Evolutionary conservation across 345 rosid species (phyloP).

Genomic region (Excoecaria agallocha): DNA sequence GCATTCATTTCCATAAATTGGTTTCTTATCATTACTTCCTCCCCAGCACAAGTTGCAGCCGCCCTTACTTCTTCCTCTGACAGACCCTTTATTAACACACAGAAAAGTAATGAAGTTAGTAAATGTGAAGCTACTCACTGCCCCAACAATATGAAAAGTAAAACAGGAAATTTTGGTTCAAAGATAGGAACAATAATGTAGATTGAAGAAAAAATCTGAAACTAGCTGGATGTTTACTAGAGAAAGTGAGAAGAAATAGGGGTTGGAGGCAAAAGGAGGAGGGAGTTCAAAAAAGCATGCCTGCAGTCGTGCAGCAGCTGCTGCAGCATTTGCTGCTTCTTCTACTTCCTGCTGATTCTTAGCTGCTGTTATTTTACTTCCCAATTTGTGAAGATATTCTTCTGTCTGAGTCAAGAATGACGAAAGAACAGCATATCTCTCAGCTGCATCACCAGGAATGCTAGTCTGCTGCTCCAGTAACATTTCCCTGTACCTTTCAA

Average conservation of each 20-base stretch:
- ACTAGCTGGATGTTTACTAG: neutral
- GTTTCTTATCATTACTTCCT: constrained; percentile 96
- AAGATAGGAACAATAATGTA: neutral
- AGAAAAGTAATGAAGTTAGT: constrained; percentile 24
- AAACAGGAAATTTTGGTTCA: neutral
- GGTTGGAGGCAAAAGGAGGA: neutral
- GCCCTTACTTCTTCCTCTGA: constrained; percentile 96
- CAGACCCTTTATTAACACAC: constrained; percentile 64
- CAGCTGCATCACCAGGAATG: constrained; percentile 87
- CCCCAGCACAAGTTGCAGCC: constrained; percentile 94
- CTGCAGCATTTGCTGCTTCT: constrained; percentile 97
- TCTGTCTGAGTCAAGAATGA: constrained; percentile 97
- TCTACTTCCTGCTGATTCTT: constrained; percentile 98
- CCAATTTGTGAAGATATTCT: constrained; percentile 90
- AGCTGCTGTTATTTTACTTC: constrained; percentile 88
- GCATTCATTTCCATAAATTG: constrained; percentile 96
- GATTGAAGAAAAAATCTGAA: neutral
- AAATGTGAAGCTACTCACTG: constrained; percentile 4
- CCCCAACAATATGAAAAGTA: neutral
- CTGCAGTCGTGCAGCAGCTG: constrained; percentile 88
- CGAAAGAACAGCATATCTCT: constrained; percentile 92
- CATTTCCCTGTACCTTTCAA: constrained; percentile 99
- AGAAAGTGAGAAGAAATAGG: neutral
- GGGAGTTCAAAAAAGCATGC: constrained; percentile 32
- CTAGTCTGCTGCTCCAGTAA: constrained; percentile 94